Conservation (phyloP, 257 asterid genomes). For the Craterostigma plantagineum region DNA sequence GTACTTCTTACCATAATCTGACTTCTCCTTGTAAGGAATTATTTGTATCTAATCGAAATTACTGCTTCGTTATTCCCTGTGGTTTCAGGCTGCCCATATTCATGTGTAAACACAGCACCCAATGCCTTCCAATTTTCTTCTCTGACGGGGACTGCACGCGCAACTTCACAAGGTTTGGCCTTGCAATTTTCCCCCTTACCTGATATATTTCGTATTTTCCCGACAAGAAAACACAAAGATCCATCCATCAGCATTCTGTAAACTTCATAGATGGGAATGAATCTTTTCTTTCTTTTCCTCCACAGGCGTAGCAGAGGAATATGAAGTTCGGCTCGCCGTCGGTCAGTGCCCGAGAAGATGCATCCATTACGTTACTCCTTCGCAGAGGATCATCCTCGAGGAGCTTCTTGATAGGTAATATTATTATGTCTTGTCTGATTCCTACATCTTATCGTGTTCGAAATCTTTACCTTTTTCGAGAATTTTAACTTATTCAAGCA, state of each 20-base stretch:
- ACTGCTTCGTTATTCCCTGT: too few species aligned
- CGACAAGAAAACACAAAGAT: too few species aligned
- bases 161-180: slow-evolving; percentile 59
- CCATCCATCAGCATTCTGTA: too few species aligned
- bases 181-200: neutral
- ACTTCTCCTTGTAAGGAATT: too few species aligned
- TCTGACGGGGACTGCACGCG: slow-evolving; percentile 46
- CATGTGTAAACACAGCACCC: slow-evolving; percentile 74
- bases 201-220: neutral
- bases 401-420: slow-evolving; percentile 65
- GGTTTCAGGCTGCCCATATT: too few species aligned
- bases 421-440: too few species aligned
- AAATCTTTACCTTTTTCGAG: neutral
- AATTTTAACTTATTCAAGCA: neutral
- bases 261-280: too few species aligned
- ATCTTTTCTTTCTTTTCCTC: slow-evolving; percentile 1
- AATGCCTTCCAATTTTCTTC: slow-evolving; percentile 59
- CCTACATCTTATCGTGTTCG: too few species aligned
- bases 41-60: too few species aligned
- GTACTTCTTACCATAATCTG: slow-evolving; percentile 20
- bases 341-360: slow-evolving; percentile 85
- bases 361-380: slow-evolving; percentile 78
- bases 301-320: slow-evolving; percentile 46
- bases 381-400: slow-evolving; percentile 70
- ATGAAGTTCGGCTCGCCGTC: slow-evolving; percentile 48